phyloP scores from a whole-genome alignment of 1,284 basidiomycete species.

The Melampsora abietis-canadensis region DNA sequence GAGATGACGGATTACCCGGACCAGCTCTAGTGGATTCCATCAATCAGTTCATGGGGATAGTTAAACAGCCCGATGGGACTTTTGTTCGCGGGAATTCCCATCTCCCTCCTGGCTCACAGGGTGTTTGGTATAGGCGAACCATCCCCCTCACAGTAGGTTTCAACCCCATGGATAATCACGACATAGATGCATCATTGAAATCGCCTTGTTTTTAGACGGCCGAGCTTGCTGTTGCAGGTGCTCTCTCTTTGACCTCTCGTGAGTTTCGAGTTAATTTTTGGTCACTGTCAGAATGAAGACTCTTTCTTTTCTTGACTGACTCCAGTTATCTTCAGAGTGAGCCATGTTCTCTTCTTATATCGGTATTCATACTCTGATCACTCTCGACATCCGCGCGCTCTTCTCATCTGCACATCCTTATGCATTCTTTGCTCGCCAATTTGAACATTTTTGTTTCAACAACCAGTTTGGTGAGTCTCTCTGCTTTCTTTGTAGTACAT shows the following conservation, averaged over 20 bases:
- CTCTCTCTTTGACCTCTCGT: background rate
- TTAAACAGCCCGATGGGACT: background rate
- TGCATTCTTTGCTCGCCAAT: background rate
- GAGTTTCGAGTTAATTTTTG: background rate
- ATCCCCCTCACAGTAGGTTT: background rate
- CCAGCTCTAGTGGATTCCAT: background rate
- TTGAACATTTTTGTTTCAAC: background rate
- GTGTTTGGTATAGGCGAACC: slow-evolving; percentile 1
- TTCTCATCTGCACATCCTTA: background rate
- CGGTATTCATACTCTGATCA: background rate
- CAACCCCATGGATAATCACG: background rate
- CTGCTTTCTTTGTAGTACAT: too few relatives aligned
- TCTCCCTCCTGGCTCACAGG: background rate
- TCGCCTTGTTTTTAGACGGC: background rate
- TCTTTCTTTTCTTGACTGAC: background rate
- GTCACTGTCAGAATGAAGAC: background rate
- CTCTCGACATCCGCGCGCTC: background rate
- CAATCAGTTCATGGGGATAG: background rate
- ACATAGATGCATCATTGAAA: background rate
- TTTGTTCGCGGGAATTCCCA: background rate
- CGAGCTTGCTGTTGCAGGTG: background rate
- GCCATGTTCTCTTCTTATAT: background rate
- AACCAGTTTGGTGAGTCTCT: background rate
- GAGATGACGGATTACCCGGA: background rate
- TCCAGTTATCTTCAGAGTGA: background rate